Conservation (phyloP, 306 rosid species). For the Malus fusca region DNA sequence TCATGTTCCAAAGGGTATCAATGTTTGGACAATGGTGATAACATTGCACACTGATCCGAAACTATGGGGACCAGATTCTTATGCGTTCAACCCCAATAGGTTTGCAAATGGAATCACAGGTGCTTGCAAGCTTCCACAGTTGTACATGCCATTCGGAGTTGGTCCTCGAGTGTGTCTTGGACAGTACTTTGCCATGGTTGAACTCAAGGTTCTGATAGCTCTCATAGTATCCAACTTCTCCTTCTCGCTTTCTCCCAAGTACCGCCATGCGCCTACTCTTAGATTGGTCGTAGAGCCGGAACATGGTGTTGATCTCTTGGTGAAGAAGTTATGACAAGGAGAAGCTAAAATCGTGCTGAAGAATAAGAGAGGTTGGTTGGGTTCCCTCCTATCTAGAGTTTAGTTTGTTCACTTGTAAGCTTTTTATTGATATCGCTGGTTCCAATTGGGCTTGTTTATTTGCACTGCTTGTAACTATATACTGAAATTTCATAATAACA, state of each 20-base stretch:
- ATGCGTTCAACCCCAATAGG: slow-evolving; percentile 17
- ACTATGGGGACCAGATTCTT: slow-evolving; percentile 21
- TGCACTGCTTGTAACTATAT: neutral
- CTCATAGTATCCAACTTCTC: slow-evolving; percentile 35
- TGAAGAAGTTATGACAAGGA: slow-evolving; percentile 19
- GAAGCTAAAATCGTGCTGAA: neutral
- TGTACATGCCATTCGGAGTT: slow-evolving; percentile 19
- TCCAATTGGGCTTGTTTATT: neutral
- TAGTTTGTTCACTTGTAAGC: too few species aligned
- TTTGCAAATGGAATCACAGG: slow-evolving; percentile 13
- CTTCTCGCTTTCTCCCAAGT: slow-evolving; percentile 31
- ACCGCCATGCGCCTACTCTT: slow-evolving; percentile 21
- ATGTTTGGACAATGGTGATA: slow-evolving; percentile 4
- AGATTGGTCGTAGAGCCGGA: slow-evolving; percentile 25
- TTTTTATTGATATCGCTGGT: neutral
- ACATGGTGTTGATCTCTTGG: slow-evolving; percentile 29
- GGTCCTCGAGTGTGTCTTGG: slow-evolving; percentile 17
- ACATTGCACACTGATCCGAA: slow-evolving; percentile 8
- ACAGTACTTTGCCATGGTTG: slow-evolving; percentile 15
- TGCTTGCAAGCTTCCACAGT: slow-evolving; percentile 24
- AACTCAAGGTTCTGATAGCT: slow-evolving; percentile 15
- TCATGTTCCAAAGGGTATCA: slow-evolving; percentile 15
- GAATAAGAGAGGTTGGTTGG: neutral
- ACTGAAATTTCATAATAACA: neutral
- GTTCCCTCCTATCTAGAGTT: too few species aligned